Evolutionary conservation across 2,329 filamentous ascomycete species (phyloP), one percentile per base, ranked within the genome.

Genomic region (Zelopaecilomyces penicillatus): DNA sequence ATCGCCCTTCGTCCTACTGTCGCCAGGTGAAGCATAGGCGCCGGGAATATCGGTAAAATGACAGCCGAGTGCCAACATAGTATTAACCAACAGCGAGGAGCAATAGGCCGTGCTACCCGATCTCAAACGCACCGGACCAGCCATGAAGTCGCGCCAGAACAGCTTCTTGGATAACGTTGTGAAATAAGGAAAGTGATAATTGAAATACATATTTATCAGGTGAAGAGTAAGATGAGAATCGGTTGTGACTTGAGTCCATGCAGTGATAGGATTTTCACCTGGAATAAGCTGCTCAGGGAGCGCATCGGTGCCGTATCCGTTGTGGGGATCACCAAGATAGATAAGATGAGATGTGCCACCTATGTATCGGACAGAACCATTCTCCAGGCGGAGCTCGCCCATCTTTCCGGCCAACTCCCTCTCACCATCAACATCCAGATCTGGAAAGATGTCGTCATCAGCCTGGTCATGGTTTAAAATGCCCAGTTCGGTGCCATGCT

Each of bases 121-220:
- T 58, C 62, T 65, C 6, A 72, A 65, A 1, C 70, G 70, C 4
- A 78, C 77, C 49, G 75, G 81, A 1, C 93, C 91, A 10, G 75
- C 76, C 37, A 83, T 63, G 55, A 95, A 96, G 61, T 97, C 90
- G 36, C 83, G 77, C 59, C 87, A 90, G 61, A 98, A 97, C 30
- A 95, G 69, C 33, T 76, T 81, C 61, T 87, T 94, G 9, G 90
- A 91, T 5, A 97, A 71, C 0, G 87, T 93, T 4, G 89, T 91
- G 63, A 97, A 98, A 66, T 93, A 97, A 12, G 89, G 83, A 64
- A 97, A 97, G 65, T 97, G 93, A 85, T 91, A 97, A 55, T 83
- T 88, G 67, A 97, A 97, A 66, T 98, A 98, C 87, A 97, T 90
- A 57, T 90, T 91, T 60, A 98, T 80, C 12, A 98, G 78, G 63